Conservation (phyloP, 2,329 filamentous ascomycete genomes). For the Colletotrichum navitas region DNA sequence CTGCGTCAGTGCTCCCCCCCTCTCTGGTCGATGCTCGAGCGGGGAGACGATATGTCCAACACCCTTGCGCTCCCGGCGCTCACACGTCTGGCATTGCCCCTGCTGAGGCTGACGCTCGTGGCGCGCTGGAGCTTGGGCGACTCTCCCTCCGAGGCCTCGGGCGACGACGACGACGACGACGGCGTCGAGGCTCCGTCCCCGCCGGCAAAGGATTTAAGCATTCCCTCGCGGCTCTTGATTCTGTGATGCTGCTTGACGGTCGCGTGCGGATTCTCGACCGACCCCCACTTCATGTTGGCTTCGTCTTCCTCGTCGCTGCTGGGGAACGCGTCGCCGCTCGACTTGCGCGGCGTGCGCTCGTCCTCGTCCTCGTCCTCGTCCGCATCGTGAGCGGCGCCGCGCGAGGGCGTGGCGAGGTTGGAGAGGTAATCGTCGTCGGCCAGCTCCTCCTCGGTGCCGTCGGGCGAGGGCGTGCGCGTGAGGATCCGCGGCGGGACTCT, state of each 20-base stretch:
- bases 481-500: conserved; percentile 49
- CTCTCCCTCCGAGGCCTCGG: conserved; percentile 50
- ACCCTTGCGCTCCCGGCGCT: conserved; percentile 84
- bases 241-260: conserved; percentile 46
- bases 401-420: conserved; percentile 40
- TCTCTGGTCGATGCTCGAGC: conserved; percentile 62
- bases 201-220: conserved; percentile 59
- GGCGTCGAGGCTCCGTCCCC: conserved; percentile 44
- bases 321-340: conserved; percentile 64
- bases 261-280: conserved; percentile 60
- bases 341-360: conserved; percentile 50
- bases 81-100: conserved; percentile 76
- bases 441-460: conserved; percentile 73
- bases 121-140: conserved; percentile 69
- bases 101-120: conserved; percentile 76
- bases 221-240: conserved; percentile 66
- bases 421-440: conserved; percentile 82
- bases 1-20: conserved; percentile 20
- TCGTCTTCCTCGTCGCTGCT: conserved; percentile 71
- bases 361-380: background rate
- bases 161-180: conserved; percentile 40
- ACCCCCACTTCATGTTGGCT: conserved; percentile 65
- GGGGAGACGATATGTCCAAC: conserved; percentile 73
- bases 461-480: conserved; percentile 51
- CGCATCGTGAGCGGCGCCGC: conserved; percentile 43